Conservation (phyloP, 164 flowering plant species). For the Sedum album region DNA sequence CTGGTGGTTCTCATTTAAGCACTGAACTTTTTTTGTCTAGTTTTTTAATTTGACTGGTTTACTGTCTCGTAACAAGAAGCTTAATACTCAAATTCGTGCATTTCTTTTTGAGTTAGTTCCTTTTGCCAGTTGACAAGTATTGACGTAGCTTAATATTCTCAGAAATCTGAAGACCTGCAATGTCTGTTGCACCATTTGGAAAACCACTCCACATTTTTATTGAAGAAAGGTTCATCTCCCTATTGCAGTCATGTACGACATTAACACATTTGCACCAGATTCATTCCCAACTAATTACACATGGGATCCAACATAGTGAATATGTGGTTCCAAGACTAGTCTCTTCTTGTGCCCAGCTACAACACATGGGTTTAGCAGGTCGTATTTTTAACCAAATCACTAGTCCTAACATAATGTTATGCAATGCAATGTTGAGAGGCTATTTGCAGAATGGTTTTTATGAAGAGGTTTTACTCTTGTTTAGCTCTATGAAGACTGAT, state of each 20-base stretch:
- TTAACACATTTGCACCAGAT: background rate
- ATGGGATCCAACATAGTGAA: slow-evolving; percentile 2
- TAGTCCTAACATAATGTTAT: background rate
- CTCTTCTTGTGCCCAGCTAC: background rate
- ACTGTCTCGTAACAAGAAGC: no score
- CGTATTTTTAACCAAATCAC: background rate
- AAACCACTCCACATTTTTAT: background rate
- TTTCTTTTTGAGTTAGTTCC: background rate
- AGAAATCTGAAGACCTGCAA: background rate
- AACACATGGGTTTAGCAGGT: background rate
- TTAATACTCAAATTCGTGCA: no score
- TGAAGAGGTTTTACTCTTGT: background rate
- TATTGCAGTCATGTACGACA: background rate
- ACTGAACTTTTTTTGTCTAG: no score
- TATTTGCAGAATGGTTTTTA: background rate
- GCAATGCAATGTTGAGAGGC: no score
- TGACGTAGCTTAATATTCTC: background rate
- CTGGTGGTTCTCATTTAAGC: no score
- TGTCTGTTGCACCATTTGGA: background rate
- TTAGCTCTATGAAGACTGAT: background rate
- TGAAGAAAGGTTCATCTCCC: background rate
- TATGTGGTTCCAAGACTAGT: background rate
- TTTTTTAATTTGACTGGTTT: no score
- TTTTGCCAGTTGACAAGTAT: background rate
- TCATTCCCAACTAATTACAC: background rate